Conservation (phyloP, 208 protist species). For the Crithidia expoeki region DNA sequence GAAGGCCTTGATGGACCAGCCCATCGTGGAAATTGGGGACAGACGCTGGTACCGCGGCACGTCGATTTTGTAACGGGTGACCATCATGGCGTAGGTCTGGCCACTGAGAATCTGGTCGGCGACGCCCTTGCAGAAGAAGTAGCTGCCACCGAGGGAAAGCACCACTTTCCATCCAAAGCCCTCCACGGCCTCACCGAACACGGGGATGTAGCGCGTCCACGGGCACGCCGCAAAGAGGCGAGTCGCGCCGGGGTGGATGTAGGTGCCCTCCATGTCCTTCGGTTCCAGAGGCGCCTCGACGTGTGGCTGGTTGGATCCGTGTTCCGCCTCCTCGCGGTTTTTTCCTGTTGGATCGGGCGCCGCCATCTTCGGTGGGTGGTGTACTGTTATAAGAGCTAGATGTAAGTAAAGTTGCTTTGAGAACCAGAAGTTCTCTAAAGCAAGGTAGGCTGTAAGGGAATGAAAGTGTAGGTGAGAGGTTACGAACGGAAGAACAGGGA, state of each 20-base stretch:
- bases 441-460: no score
- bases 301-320: no score
- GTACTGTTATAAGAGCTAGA: no score
- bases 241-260: constrained; percentile 39
- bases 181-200: constrained; percentile 44
- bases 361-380: no score
- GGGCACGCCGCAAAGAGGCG: constrained; percentile 36
- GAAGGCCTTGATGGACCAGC: constrained; percentile 73
- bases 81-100: constrained; percentile 56
- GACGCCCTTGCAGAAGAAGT: constrained; percentile 67
- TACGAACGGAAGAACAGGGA: no score
- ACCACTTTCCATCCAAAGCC: constrained; percentile 50
- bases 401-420: no score
- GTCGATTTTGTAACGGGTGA: constrained; percentile 39
- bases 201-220: constrained; percentile 40
- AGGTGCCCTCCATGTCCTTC: constrained; percentile 22
- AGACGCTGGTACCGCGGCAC: constrained; percentile 57
- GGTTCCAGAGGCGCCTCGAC: no score
- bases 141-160: constrained; percentile 41
- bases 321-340: no score
- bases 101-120: constrained; percentile 52
- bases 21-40: constrained; percentile 47
- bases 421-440: no score
- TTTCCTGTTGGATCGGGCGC: no score
- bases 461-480: no score